Percentiles rank a stretch among this genome's conserved stretches.
Conservation (phyloP, 768 basidiomycete genomes). For the Mrakia gelida region DNA sequence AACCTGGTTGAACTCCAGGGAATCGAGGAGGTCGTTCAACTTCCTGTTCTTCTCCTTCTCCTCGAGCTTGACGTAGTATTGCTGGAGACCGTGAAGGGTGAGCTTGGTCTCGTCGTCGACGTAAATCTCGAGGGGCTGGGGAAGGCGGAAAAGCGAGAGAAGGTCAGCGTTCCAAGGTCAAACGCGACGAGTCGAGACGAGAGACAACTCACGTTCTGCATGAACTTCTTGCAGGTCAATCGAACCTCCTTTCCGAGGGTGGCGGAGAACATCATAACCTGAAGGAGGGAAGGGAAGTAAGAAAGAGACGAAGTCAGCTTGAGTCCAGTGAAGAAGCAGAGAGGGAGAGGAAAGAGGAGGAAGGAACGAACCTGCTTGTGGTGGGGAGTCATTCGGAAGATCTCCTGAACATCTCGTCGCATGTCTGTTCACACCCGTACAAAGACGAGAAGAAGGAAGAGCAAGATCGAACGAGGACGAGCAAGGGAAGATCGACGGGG, state of each 20-base stretch:
- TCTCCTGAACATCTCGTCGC: constrained; percentile 99
- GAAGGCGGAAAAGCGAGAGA: not conserved
- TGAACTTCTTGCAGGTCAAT: constrained; percentile 98
- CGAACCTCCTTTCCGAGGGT: constrained; percentile 96
- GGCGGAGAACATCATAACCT: constrained; percentile 99
- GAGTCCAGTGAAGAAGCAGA: constrained; percentile 50
- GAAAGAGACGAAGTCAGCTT: not conserved
- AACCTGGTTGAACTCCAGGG: constrained; percentile 97
- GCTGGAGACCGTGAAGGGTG: constrained; percentile 94
- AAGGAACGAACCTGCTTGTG: constrained; percentile 58
- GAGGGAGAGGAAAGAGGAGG: not conserved
- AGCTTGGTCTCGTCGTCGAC: constrained; percentile 99
- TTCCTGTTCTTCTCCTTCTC: constrained; percentile 95
- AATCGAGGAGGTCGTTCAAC: constrained; percentile 89
- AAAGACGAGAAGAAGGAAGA: constrained; percentile 42
- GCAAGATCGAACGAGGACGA: constrained; percentile 39
- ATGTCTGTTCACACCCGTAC: constrained; percentile 81
- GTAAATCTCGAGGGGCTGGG: constrained; percentile 95
- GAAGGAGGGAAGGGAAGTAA: constrained; percentile 39
- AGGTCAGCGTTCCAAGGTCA: constrained; percentile 25
- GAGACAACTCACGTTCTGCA: constrained; percentile 76
- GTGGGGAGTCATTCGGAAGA: constrained; percentile 96
- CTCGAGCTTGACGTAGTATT: constrained; percentile 96
- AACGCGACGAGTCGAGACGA: not conserved
- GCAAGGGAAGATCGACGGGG: constrained; percentile 46